These are phyloP conservation scores for Biscutella auriculata DNA, from an alignment of 441 rosid species.

Conservation along the genomic window DNA sequence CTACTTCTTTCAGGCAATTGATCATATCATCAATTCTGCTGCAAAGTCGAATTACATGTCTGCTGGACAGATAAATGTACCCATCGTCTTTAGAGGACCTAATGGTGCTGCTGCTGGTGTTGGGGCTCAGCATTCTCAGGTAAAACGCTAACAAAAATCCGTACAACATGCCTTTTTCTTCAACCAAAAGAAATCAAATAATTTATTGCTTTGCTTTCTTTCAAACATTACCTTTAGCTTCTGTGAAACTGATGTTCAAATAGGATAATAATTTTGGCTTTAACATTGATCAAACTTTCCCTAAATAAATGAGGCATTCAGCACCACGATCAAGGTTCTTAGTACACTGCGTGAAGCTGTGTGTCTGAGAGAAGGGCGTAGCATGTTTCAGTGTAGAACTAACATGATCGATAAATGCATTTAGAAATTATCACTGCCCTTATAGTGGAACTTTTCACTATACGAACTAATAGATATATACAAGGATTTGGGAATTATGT, in stretches of 20 bases:
- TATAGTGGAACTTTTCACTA: too few relatives aligned
- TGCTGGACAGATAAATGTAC: conserved; percentile 70
- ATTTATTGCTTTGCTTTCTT: background rate
- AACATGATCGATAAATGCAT: too few relatives aligned
- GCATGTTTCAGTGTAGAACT: too few relatives aligned
- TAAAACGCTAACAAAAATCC: background rate
- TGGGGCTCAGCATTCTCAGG: conserved; percentile 69
- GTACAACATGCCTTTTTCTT: background rate
- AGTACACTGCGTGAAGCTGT: too few relatives aligned
- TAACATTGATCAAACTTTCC: background rate
- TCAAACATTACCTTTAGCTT: background rate
- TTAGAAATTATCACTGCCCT: too few relatives aligned
- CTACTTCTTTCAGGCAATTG: conserved; percentile 53
- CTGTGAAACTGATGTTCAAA: background rate
- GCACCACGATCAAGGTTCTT: background rate
- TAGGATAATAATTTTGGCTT: background rate
- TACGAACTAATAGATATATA: too few relatives aligned
- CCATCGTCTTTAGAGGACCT: conserved; percentile 90
- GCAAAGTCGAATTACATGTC: conserved; percentile 91
- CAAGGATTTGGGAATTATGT: too few relatives aligned
- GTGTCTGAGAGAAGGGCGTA: too few relatives aligned
- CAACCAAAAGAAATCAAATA: background rate
- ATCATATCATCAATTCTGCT: conserved; percentile 88
- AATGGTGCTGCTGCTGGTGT: conserved; percentile 99
- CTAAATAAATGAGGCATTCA: background rate